Percentiles rank a stretch among this genome's conserved stretches.
Evolutionary conservation across 352 stramenopile genomes (phyloP).

Genomic region (Pythium volutum): DNA sequence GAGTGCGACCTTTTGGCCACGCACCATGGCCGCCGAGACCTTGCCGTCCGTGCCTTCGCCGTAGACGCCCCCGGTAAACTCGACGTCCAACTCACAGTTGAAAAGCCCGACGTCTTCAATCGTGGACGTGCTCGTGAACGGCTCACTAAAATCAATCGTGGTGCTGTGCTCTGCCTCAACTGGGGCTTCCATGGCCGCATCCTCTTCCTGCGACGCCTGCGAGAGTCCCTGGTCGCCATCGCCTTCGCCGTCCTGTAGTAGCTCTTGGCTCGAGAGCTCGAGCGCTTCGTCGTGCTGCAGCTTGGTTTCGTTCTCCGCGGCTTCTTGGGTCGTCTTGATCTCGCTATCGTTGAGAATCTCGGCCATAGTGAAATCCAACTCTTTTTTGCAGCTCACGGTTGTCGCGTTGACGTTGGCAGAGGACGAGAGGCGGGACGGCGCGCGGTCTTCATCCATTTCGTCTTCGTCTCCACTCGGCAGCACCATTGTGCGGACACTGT

Average conservation of each 20-base stretch:
- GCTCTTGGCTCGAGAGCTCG: neutral
- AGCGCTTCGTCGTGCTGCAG: neutral
- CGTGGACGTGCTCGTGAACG: conserved; percentile 76
- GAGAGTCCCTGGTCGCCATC: neutral
- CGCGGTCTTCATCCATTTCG: neutral
- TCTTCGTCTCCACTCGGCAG: conserved; percentile 3
- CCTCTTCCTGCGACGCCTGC: neutral
- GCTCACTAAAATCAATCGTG: conserved; percentile 14
- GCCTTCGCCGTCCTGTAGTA: neutral
- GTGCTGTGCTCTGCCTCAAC: neutral
- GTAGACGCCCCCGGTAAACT: conserved; percentile 81
- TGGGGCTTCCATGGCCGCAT: neutral
- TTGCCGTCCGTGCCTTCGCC: conserved; percentile 84
- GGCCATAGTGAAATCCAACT: conserved; percentile 18
- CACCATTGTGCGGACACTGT: conserved; percentile 6
- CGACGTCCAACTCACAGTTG: conserved; percentile 76
- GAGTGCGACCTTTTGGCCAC: conserved; percentile 78
- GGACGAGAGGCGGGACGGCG: neutral
- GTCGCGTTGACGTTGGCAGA: neutral
- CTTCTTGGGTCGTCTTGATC: neutral
- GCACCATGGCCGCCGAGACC: conserved; percentile 69
- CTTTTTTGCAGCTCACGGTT: conserved; percentile 22
- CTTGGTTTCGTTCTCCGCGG: neutral
- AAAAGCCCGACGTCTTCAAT: conserved; percentile 85
- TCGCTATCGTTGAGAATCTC: conserved; percentile 1